Evolutionary conservation across 805 yeast species (phyloP).

Genomic region (Candida schatavii): DNA sequence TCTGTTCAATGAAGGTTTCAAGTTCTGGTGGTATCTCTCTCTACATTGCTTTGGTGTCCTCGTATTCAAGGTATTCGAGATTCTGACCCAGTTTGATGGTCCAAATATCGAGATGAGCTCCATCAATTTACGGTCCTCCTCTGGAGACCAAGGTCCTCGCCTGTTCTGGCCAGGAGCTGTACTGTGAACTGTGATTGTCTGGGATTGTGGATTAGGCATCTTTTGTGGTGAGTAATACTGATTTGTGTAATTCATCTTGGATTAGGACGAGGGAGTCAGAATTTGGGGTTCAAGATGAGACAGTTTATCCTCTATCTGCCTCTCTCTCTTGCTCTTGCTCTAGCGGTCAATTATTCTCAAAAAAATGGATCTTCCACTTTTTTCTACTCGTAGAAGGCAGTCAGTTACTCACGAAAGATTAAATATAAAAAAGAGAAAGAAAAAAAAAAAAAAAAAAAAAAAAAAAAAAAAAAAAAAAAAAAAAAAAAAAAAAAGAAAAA

Average conservation of each 20-base stretch:
- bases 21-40: slow-evolving; percentile 87
- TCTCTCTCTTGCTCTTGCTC: background rate
- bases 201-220: slow-evolving; percentile 2
- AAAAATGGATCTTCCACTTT: background rate
- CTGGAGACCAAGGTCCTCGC: slow-evolving; percentile 89
- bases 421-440: slow-evolving; percentile 2
- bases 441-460: background rate
- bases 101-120: slow-evolving; percentile 69
- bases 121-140: slow-evolving; percentile 72
- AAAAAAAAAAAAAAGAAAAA: background rate
- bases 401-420: background rate
- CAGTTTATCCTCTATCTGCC: no score
- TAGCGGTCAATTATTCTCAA: background rate
- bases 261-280: no score
- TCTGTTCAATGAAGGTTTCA: slow-evolving; percentile 79
- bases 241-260: slow-evolving; percentile 2
- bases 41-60: slow-evolving; percentile 91
- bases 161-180: slow-evolving; percentile 25
- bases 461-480: background rate
- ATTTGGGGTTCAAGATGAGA: no score
- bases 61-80: slow-evolving; percentile 67
- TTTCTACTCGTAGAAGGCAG: background rate
- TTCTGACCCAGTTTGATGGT: slow-evolving; percentile 86
- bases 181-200: slow-evolving; percentile 9
- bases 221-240: slow-evolving; percentile 4